A percentile compares a stretch with the other conserved stretches of the same genome.
Conservation (phyloP, 495 filamentous ascomycete genomes). For the Cairneyella variabilis region DNA sequence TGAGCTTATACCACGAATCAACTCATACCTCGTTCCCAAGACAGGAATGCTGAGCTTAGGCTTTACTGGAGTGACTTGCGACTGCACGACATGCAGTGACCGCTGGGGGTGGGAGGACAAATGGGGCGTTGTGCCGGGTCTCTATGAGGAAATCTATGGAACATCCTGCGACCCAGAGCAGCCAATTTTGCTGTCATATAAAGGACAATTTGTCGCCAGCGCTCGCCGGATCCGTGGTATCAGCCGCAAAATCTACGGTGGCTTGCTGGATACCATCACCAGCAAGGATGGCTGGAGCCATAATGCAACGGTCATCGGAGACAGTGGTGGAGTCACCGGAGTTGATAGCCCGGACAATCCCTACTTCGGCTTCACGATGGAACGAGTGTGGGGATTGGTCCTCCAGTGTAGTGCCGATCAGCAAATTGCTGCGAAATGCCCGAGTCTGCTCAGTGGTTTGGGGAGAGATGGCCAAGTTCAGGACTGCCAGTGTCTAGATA, state of each 20-base stretch:
- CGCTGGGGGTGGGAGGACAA: constrained; percentile 32
- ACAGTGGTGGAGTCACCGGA: constrained; percentile 27
- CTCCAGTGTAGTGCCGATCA: constrained; percentile 36
- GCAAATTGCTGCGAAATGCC: constrained; percentile 32
- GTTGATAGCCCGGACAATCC: constrained; percentile 32
- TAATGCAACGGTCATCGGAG: background rate
- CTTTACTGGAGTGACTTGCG: constrained; percentile 29
- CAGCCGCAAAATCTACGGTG: constrained; percentile 28
- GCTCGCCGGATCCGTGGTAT: constrained; percentile 34
- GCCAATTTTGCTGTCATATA: constrained; percentile 34
- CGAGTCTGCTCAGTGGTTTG: constrained; percentile 32
- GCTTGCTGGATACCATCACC: constrained; percentile 21
- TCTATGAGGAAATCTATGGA: constrained; percentile 28
- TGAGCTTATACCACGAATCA: constrained; percentile 32
- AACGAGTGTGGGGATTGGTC: constrained; percentile 38
- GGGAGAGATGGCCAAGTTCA: constrained; percentile 24
- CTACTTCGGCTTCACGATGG: constrained; percentile 39
- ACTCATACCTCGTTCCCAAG: constrained; percentile 32
- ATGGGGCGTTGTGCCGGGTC: constrained; percentile 25
- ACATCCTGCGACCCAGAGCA: constrained; percentile 15
- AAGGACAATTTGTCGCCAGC: constrained; percentile 43
- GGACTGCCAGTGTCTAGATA: constrained; percentile 42
- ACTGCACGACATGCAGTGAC: constrained; percentile 33
- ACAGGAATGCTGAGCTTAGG: constrained; percentile 41
- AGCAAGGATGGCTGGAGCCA: constrained; percentile 9